A percentile compares a stretch with the other conserved stretches of the same genome.
These are phyloP conservation scores for Actinomortierella ambigua DNA, from an alignment of 371 early-diverging fungal genomes.

Conservation along the genomic window DNA sequence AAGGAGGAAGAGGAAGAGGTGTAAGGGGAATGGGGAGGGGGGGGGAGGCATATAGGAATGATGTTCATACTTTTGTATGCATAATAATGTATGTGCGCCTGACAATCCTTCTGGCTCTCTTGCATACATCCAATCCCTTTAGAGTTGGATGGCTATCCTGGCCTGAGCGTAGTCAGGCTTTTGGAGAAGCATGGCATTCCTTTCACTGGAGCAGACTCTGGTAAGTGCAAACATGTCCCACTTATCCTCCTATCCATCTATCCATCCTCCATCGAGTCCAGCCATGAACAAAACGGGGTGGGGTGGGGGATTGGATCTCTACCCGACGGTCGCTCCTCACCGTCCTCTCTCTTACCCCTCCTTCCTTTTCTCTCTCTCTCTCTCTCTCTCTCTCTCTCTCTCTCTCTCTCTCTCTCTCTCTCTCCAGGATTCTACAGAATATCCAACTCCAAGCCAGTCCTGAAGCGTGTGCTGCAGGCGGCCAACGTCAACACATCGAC, in stretches of 20 bases:
- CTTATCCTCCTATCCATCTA: too few relatives aligned
- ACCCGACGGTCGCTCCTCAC: not conserved
- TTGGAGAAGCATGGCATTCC: conserved; percentile 17
- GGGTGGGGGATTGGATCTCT: too few relatives aligned
- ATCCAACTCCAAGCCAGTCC: conserved; percentile 31
- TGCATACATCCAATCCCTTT: too few relatives aligned
- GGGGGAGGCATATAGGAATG: too few relatives aligned
- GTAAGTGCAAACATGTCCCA: conserved; percentile 10
- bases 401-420: not conserved
- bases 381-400: not conserved
- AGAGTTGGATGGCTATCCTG: conserved; percentile 39
- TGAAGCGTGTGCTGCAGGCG: conserved; percentile 27
- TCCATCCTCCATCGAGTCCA: too few relatives aligned
- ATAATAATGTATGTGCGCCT: too few relatives aligned
- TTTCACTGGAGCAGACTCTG: conserved; percentile 24
- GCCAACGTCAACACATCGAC: conserved; percentile 29
- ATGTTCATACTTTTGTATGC: too few relatives aligned
- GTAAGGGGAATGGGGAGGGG: too few relatives aligned
- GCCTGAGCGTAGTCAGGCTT: conserved; percentile 17
- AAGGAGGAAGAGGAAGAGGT: too few relatives aligned
- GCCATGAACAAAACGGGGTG: too few relatives aligned
- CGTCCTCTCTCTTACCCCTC: not conserved
- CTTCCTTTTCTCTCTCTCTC: not conserved
- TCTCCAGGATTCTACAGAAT: conserved; percentile 24
- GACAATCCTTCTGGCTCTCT: not conserved